A percentile compares a stretch with the other conserved stretches of the same genome.
phyloP scores from a whole-genome alignment of 2,329 filamentous ascomycete genomes.

The Cordyceps javanica region DNA sequence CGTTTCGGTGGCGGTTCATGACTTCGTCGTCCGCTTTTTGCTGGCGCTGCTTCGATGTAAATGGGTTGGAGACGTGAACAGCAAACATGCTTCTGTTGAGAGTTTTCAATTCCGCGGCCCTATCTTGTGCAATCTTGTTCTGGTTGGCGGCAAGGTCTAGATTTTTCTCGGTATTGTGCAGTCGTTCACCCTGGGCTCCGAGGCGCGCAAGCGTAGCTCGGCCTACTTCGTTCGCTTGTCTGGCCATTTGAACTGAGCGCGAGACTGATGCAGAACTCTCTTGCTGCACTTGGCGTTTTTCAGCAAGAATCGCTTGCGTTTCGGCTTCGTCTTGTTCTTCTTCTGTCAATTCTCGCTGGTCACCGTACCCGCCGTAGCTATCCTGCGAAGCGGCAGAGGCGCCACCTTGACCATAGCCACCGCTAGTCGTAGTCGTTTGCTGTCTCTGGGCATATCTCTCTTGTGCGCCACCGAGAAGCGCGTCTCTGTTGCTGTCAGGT shows the following conservation, averaged over 20 bases:
- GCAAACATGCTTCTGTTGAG: slow-evolving; percentile 90
- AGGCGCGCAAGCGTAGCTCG: slow-evolving; percentile 66
- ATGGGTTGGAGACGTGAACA: slow-evolving; percentile 69
- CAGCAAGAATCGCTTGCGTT: slow-evolving; percentile 51
- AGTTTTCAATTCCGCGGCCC: slow-evolving; percentile 75
- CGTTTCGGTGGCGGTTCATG: slow-evolving; percentile 60
- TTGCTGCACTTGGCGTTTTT: slow-evolving; percentile 65
- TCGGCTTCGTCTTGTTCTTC: slow-evolving; percentile 72
- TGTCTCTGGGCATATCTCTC: slow-evolving; percentile 40
- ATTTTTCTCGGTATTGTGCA: slow-evolving; percentile 78
- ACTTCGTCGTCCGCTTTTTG: slow-evolving; percentile 61
- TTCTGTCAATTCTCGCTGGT: slow-evolving; percentile 71
- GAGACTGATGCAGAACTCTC: slow-evolving; percentile 50
- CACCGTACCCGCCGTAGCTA: slow-evolving; percentile 52
- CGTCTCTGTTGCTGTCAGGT: slow-evolving; percentile 52
- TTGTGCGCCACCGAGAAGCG: slow-evolving; percentile 54
- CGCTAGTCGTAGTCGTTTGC: slow-evolving; percentile 18
- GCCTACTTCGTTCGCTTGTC: slow-evolving; percentile 49
- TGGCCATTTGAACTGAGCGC: slow-evolving; percentile 34
- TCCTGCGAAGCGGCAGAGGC: slow-evolving; percentile 17
- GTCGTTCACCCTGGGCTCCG: slow-evolving; percentile 70
- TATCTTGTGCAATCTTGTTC: slow-evolving; percentile 70
- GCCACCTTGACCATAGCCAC: slow-evolving; percentile 12
- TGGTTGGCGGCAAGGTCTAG: slow-evolving; percentile 74
- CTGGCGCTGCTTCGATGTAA: slow-evolving; percentile 63